These are phyloP conservation scores for Aplosporella prunicola DNA, from an alignment of 2,329 filamentous ascomycete species.

Conservation along the genomic window DNA sequence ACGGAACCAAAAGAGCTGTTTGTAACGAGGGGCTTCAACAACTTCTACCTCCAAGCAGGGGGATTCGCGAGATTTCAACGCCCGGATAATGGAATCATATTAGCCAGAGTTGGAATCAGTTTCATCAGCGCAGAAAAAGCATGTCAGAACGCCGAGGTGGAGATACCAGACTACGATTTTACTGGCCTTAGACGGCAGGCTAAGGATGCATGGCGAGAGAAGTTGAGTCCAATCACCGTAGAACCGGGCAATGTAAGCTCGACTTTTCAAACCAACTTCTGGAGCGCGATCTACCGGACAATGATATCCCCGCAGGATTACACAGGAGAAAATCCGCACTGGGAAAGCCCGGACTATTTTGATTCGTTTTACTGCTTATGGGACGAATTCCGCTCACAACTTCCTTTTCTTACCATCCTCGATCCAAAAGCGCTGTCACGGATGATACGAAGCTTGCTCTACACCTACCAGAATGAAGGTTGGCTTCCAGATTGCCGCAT, in stretches of 20 bases:
- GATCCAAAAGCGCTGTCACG: constrained; percentile 55
- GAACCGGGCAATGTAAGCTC: constrained; percentile 26
- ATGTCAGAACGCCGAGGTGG: constrained; percentile 56
- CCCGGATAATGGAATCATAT: constrained; percentile 45
- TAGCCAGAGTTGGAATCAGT: constrained; percentile 58
- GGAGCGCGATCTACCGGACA: constrained; percentile 36
- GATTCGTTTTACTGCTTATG: constrained; percentile 53
- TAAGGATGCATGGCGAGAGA: constrained; percentile 31
- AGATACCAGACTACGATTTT: constrained; percentile 58
- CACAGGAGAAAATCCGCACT: constrained; percentile 39
- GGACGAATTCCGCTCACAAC: constrained; percentile 40
- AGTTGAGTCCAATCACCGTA: constrained; percentile 31
- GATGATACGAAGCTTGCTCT: constrained; percentile 62
- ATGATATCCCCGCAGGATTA: constrained; percentile 40
- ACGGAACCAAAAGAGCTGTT: constrained; percentile 33
- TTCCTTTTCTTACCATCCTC: constrained; percentile 59
- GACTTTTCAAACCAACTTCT: constrained; percentile 33
- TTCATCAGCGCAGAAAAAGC: constrained; percentile 59
- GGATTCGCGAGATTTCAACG: constrained; percentile 42
- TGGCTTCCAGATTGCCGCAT: constrained; percentile 70
- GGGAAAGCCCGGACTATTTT: constrained; percentile 36
- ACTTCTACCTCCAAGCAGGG: constrained; percentile 26
- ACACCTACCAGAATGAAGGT: constrained; percentile 61
- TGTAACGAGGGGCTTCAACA: constrained; percentile 27
- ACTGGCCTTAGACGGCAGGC: constrained; percentile 38